Evolutionary conservation across 1,284 basidiomycete species (phyloP).

Genomic region (Cryptococcus sp.): DNA sequence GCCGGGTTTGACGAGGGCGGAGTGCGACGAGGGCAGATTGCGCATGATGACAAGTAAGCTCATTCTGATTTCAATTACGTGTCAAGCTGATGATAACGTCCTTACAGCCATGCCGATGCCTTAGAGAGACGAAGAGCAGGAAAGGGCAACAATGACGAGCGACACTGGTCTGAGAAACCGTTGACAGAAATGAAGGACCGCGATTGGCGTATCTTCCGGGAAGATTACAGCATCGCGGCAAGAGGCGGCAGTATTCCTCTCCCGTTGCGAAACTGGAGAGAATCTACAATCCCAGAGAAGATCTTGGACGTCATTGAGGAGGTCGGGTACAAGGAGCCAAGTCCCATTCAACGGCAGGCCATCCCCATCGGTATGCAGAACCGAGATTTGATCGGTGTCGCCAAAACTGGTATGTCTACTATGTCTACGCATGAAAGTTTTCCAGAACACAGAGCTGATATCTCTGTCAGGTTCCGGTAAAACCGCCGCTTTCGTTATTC

Average conservation of each 20-base stretch:
- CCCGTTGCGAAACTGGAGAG: constrained; percentile 87
- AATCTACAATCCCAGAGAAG: constrained; percentile 75
- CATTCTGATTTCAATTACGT: not conserved
- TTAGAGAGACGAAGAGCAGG: constrained; percentile 79
- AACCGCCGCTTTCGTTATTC: constrained; percentile 98
- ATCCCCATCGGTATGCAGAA: constrained; percentile 97
- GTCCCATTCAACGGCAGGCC: constrained; percentile 94
- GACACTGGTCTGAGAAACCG: constrained; percentile 97
- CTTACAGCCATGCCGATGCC: constrained; percentile 67
- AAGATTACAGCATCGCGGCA: constrained; percentile 95
- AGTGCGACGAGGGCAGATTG: constrained; percentile 44
- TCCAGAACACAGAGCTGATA: not conserved
- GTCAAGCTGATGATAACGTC: not conserved
- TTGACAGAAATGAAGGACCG: constrained; percentile 93
- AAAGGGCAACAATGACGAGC: constrained; percentile 79
- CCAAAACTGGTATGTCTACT: constrained; percentile 79
- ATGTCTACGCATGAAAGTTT: constrained; percentile 25
- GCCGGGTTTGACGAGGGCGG: constrained; percentile 83
- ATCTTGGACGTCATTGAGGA: constrained; percentile 83
- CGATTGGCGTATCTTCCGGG: constrained; percentile 98
- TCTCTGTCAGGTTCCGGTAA: constrained; percentile 82
- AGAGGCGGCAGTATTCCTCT: constrained; percentile 89
- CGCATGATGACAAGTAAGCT: constrained; percentile 28
- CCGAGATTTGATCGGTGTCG: constrained; percentile 95
- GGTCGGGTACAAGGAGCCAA: constrained; percentile 95